A percentile compares a stretch with the other conserved stretches of the same genome.
These are phyloP conservation scores for Hyaloscypha finlandica DNA, from an alignment of 495 filamentous ascomycete genomes.

Conservation along the genomic window DNA sequence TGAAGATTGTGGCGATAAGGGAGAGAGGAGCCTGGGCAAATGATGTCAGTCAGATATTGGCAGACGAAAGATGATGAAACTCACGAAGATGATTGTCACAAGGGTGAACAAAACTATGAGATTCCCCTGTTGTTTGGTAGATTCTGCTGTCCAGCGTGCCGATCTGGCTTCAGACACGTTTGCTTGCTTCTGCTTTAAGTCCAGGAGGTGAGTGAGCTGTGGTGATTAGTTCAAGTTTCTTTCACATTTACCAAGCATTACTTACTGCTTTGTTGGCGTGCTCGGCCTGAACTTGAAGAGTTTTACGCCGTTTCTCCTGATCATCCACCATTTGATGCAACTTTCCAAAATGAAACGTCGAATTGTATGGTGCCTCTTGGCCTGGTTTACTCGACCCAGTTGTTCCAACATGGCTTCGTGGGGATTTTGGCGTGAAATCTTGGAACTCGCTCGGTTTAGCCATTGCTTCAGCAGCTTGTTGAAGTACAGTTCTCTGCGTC, in stretches of 20 bases:
- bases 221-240: background rate
- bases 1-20: slow-evolving; percentile 15
- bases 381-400: background rate
- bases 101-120: slow-evolving; percentile 23
- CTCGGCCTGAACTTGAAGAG: slow-evolving; percentile 9
- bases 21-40: slow-evolving; percentile 7
- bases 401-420: too few relatives aligned
- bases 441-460: background rate
- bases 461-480: slow-evolving; percentile 10
- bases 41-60: slow-evolving; percentile 15
- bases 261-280: slow-evolving; percentile 15
- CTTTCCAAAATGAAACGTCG: slow-evolving; percentile 3
- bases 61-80: background rate
- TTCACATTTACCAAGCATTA: background rate
- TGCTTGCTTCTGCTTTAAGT: slow-evolving; percentile 44
- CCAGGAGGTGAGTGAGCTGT: slow-evolving; percentile 33
- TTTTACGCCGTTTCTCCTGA: slow-evolving; percentile 10
- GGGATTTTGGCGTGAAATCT: background rate
- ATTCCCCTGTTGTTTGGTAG: slow-evolving; percentile 18
- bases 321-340: slow-evolving; percentile 8
- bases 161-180: slow-evolving; percentile 20
- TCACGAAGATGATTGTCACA: slow-evolving; percentile 25
- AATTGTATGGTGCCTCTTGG: slow-evolving; percentile 4
- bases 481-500: slow-evolving; percentile 3
- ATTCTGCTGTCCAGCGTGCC: slow-evolving; percentile 8